Base-by-base conservation (phyloP, 768 basidiomycete genomes). In the Candolleomyces aberdarensis region DNA sequence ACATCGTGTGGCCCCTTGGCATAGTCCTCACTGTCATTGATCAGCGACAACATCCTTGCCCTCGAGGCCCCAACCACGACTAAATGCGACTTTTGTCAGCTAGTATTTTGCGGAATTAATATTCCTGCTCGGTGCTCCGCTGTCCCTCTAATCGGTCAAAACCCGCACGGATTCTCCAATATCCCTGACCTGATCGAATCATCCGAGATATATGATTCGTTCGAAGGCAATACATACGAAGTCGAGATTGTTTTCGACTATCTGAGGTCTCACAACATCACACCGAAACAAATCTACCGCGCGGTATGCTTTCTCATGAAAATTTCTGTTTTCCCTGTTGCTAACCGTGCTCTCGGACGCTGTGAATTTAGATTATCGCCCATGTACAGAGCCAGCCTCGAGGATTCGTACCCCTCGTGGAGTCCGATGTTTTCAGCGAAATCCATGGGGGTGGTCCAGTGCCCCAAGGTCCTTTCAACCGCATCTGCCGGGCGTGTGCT, bases 221-320 rank as follows among this genome's bases (percentile, higher is more conserved):
- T 94, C 69, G 83, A 87, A 64, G 80, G 81, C 63, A 94, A 94
- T 67, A 83, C 80, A 0, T 82, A 91, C 22, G 92, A 94, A 71
- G 91, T 91, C 31, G 92, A 94, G 39, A 84, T 91, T 60, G 84
- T 94, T 83, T 75, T 94, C 47, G 92, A 94, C 70, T 92, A 93
- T 71, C 72, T 94, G 48, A 82, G 83, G 14, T 78, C 78, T 15
- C 83, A 87, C 61, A 71, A 81, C 59, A 71, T 91, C 39, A 83
- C 81, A 9, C 89, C 92, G 11, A 80, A 81, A 56, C 83, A 87
- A 66, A 89, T 94, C 46, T 93, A 94, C 71, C 84, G 85, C 59
- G 89, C 92, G 70, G 92, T 89, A 61, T 58, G 80, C 43, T 70
- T 22, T 15, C 20, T 31, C 48, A 10, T 57, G 3, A 48, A 5